Percentiles rank a stretch among this genome's conserved stretches.
Conservation (phyloP, 2,329 filamentous ascomycete species). For the Arachnopeziza araneosa region DNA sequence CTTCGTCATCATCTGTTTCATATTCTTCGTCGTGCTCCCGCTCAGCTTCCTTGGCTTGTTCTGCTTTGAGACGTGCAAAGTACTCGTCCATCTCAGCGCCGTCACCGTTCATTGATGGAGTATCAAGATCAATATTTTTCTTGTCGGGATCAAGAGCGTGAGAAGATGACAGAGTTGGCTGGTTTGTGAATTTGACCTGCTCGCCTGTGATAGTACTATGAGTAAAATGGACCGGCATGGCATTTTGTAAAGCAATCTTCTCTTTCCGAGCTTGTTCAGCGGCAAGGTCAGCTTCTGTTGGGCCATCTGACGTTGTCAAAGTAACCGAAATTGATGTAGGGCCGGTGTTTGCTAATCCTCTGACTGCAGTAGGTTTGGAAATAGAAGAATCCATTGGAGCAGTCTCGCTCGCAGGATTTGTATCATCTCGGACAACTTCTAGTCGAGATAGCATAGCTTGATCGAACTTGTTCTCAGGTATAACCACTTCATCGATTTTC, state of each 20-base stretch:
- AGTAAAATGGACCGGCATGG: constrained; percentile 65
- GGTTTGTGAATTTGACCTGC: constrained; percentile 45
- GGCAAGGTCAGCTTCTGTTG: constrained; percentile 60
- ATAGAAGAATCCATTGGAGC: constrained; percentile 49
- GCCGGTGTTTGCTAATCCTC: constrained; percentile 59
- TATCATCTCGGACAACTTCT: constrained; percentile 60
- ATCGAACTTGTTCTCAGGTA: constrained; percentile 72
- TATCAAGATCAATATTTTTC: constrained; percentile 37
- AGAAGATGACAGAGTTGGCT: constrained; percentile 33
- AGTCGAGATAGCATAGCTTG: constrained; percentile 57
- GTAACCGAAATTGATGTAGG: constrained; percentile 65
- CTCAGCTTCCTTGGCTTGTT: constrained; percentile 46
- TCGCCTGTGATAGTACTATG: constrained; percentile 63
- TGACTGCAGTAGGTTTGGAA: constrained; percentile 61
- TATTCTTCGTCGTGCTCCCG: constrained; percentile 47
- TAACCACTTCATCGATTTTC: constrained; percentile 66
- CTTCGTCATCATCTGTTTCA: constrained; percentile 43
- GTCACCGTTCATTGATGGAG: constrained; percentile 41
- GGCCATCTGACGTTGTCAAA: constrained; percentile 61
- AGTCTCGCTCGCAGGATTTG: constrained; percentile 57
- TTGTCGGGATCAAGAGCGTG: constrained; percentile 40
- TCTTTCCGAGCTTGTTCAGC: constrained; percentile 61
- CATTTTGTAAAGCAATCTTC: constrained; percentile 62
- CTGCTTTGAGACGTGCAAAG: constrained; percentile 60
- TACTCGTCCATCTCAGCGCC: constrained; percentile 59